Base-by-base conservation (phyloP, 306 rosid genomes). In the Styphnolobium japonicum region DNA sequence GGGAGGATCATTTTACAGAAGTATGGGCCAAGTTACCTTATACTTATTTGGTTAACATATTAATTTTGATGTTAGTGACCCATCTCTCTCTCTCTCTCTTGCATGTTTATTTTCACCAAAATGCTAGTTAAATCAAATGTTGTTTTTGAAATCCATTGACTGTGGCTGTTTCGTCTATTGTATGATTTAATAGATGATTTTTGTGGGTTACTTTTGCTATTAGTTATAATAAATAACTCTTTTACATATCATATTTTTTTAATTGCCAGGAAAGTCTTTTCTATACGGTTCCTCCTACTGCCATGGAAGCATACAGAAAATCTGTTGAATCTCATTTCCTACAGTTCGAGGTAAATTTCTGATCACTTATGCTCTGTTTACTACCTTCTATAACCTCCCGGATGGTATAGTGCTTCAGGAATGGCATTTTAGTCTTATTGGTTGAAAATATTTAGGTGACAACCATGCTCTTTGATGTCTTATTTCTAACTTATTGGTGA, bases 1-100 rank as follows among this genome's bases (percentile, higher is more conserved):
- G 88, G 92, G 97, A 88, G 83, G 98, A 93, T 63, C 87, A 88
- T 82, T 92, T 90, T 76, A 89, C 92, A 22, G 99, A 96, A 83
- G 99, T 89, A 88, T 85, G 91, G 61, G 14, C 79, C 29, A 60
- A 65, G 65, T 87, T 76, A 78, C n/a, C 79, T 80, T 80, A 42
- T 85, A 29, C 34, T 71, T 67, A 55, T 69, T 46, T 64, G 60
- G 29, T 45, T 72, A 67, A 62, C 76, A 18, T 79, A 49, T 72
- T 52, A 36, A 23, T 75, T 61, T 57, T 84, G 75, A 71, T 3
- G 7, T 56, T 39, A 36, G 65, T 81, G 52, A 74, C 48, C 65
- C 65, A 1, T 74, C 42, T 64, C 55, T 40, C 66, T 73, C 12
- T 25, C 29, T 36, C 49, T 55, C 16, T 18, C 60, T 4, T n/a